Base-by-base conservation (phyloP, 495 filamentous ascomycete species). In the Penicillium subrubescens region DNA sequence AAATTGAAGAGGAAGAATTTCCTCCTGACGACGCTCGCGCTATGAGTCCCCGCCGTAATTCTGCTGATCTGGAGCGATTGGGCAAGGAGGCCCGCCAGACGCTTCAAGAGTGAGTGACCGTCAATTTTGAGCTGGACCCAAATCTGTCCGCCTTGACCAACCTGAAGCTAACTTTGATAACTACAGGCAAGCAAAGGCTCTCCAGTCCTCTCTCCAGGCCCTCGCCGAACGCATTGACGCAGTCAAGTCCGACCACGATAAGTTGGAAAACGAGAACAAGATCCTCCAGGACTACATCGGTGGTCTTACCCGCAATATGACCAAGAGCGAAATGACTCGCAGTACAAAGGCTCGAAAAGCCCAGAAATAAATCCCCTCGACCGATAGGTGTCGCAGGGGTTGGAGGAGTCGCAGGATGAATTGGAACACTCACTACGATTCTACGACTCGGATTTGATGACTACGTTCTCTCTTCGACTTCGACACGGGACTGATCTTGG, bases 31-130 rank as follows among this genome's bases (percentile, higher is more conserved):
- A 97, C 73, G 93, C 94, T 43, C 82, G 94, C 61, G 89, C 92
- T 46, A 99, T 99, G 95, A 97, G 93, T 75, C 95, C 95, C 1
- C 86, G 94, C 63, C 84, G 94, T 68, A 96, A 91, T 67, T 96
- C 88, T 62, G 92, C 92, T 55, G 94, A 99, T 68, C 81, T 97
- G 33, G 91, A 97, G 69, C 85, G 85, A 67, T 83, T 99, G 80
- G 88, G 92, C 57, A 87, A 90, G 71, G 91, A 94, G 68, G 92
- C 93, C 52, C 84, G 88, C 52, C 77, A 84, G 66, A 84, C 86
- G 27, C 76, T 91, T 63, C 86, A 90, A 66, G 86, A 86, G 87
- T 87, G 75, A 82, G 86, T 81, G 33, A 10, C 23, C 11, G 43
- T 61, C 21, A 25, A 25, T 11, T 8, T 31, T 15, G 31, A 0